phyloP scores from a whole-genome alignment of 441 rosid genomes.

The Populus trichocarpa region DNA sequence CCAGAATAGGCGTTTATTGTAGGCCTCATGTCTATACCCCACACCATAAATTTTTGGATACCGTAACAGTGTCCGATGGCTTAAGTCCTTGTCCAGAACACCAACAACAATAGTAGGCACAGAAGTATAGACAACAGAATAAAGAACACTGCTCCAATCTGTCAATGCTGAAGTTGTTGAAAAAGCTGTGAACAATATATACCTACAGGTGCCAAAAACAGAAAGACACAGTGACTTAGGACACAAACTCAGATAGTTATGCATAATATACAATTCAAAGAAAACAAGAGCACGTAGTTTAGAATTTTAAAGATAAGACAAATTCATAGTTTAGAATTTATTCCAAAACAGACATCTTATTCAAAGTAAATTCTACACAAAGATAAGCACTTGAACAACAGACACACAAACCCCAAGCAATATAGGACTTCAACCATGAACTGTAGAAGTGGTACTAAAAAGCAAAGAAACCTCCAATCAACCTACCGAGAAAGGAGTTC shows the following conservation, averaged over 20 bases:
- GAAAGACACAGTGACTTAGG: conserved; percentile 5
- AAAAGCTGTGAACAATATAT: conserved; percentile 65
- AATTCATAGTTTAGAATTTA: not conserved
- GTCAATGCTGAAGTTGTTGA: conserved; percentile 81
- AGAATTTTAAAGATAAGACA: not conserved
- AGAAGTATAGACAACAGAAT: conserved; percentile 75
- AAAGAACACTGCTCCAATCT: conserved; percentile 83
- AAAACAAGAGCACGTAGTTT: not conserved
- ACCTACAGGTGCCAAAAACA: conserved; percentile 42
- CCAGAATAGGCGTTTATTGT: conserved; percentile 78
- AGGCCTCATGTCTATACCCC: conserved; percentile 76
- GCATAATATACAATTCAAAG: conserved; percentile 1
- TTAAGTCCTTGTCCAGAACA: conserved; percentile 69
- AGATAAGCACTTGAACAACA: not conserved
- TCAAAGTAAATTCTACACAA: not conserved
- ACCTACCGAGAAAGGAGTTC: not conserved
- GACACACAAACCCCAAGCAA: not conserved
- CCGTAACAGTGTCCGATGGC: conserved; percentile 54
- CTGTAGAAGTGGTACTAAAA: not conserved
- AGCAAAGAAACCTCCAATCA: not conserved
- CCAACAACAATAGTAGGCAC: conserved; percentile 74
- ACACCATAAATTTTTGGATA: conserved; percentile 72
- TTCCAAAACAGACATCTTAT: not conserved
- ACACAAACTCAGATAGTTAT: not conserved
- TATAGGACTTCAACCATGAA: not conserved